Base-by-base conservation (phyloP, 2,329 filamentous ascomycete species). In the Nothomitra cinnamomea region DNA sequence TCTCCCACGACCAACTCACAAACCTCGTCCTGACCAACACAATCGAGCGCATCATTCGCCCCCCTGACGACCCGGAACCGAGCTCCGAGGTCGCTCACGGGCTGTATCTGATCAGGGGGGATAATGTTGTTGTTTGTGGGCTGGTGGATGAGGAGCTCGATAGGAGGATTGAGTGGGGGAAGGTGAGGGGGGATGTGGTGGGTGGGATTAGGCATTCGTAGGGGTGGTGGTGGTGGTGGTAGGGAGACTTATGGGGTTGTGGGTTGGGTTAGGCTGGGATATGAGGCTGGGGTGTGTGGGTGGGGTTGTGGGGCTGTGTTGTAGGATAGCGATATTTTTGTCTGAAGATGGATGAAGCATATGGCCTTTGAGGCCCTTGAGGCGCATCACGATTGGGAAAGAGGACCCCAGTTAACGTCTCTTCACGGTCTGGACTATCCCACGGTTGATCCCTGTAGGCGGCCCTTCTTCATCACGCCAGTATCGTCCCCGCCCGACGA, bases 41-140 rank as follows among this genome's bases (percentile, higher is more conserved):
- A 2, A 73, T 88, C 57, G 92, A 98, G 69, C 85, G 92, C 59
- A 85, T 95, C 57, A 95, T 98, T 61, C 84, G 87, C 58, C 83
- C 85, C 1, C 77, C 78, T 43, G 89, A 95, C 64, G 87, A 95
- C 63, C 77, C 80, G 41, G 87, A 94, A 61, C 78, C 83, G 0
- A 94, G 85, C 43, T 79, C 82, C 55, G 80, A 92, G 64, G 82
- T 92, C 17, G 80, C 84, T 3, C 79, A 95, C 57, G 92, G 92
- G 1, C 70, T 96, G 4, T 96, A 95, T 66, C 76, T 98, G 55
- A 85, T 98, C 55, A 79, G 92, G 56, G 92, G 92, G 52, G 92
- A 98, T 66, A 95, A 94, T 63, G 90, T 98, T 49, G 89, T 88
- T 57, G 76, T 94, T 15, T 85, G 92, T 55, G 92, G 92, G 1